A percentile compares a stretch with the other conserved stretches of the same genome.
phyloP scores from a whole-genome alignment of 306 rosid genomes.

The Fagus crenata region DNA sequence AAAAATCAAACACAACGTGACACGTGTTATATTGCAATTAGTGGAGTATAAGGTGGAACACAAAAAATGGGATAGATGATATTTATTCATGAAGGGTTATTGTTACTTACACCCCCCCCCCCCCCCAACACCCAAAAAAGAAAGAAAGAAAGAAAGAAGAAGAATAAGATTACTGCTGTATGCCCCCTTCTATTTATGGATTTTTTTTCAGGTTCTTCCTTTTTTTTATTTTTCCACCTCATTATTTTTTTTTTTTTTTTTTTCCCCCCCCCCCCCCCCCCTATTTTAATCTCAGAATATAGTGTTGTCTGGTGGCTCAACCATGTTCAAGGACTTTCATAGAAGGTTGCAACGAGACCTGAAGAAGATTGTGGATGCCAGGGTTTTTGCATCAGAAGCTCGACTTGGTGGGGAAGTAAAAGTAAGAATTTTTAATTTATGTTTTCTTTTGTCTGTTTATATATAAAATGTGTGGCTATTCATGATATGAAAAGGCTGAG shows the following conservation, averaged over 20 bases:
- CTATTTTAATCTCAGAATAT: constrained; percentile 61
- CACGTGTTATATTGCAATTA: too few relatives aligned
- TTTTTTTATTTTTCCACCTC: too few relatives aligned
- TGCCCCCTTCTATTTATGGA: neutral
- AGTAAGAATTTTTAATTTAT: constrained; percentile 41
- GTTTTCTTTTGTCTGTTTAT: constrained; percentile 4
- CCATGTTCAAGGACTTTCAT: constrained; percentile 98
- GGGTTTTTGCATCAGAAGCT: constrained; percentile 82
- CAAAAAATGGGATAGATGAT: too few relatives aligned
- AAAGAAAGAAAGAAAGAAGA: neutral
- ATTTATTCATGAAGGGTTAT: neutral
- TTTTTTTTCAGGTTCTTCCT: neutral
- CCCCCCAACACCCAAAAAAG: neutral
- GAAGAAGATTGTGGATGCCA: constrained; percentile 90
- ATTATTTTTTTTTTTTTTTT: neutral
- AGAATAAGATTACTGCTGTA: neutral
- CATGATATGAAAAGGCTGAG: constrained; percentile 1
- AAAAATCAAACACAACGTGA: too few relatives aligned
- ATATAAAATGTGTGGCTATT: neutral
- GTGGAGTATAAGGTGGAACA: too few relatives aligned
- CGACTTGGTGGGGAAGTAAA: constrained; percentile 73
- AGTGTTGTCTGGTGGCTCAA: constrained; percentile 96
- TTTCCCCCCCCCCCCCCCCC: too few relatives aligned
- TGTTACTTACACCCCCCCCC: neutral
- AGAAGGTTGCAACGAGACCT: constrained; percentile 96